Conservation (phyloP, 2,329 filamentous ascomycete genomes). For the Trichothecium roseum region DNA sequence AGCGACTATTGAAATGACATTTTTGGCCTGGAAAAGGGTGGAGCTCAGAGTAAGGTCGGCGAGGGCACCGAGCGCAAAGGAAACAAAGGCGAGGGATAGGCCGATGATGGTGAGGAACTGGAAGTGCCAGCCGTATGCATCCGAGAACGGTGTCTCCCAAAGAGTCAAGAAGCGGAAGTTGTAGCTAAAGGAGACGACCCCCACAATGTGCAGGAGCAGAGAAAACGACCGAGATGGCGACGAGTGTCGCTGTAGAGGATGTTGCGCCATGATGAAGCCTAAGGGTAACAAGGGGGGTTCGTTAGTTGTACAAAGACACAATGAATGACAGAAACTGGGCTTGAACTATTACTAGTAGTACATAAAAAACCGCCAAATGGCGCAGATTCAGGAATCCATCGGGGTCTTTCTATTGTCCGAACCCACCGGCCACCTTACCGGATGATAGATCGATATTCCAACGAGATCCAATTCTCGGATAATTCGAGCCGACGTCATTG, state of each 20-base stretch:
- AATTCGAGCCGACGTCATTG: too few species aligned
- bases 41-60: slow-evolving; percentile 53
- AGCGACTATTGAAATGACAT: slow-evolving; percentile 52
- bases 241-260: slow-evolving; percentile 55
- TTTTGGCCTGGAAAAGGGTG: slow-evolving; percentile 56
- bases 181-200: slow-evolving; percentile 40
- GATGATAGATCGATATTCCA: too few species aligned
- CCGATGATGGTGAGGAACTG: slow-evolving; percentile 70
- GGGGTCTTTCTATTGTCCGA: too few species aligned
- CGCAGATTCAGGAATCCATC: not conserved
- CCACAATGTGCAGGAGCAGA: slow-evolving; percentile 47
- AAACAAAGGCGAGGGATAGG: slow-evolving; percentile 47
- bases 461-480: too few species aligned
- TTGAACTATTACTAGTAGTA: not conserved
- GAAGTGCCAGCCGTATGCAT: slow-evolving; percentile 56
- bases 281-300: too few species aligned
- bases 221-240: slow-evolving; percentile 57
- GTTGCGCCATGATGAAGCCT: slow-evolving; percentile 28
- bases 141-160: slow-evolving; percentile 41
- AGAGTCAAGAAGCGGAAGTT: slow-evolving; percentile 40
- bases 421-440: too few species aligned
- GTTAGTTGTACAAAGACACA: too few species aligned
- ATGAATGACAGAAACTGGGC: not conserved
- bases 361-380: too few species aligned
- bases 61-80: slow-evolving; percentile 50